Base-by-base conservation (phyloP, 192 early-diverging fungal species). In the Chytriomyces sp. region DNA sequence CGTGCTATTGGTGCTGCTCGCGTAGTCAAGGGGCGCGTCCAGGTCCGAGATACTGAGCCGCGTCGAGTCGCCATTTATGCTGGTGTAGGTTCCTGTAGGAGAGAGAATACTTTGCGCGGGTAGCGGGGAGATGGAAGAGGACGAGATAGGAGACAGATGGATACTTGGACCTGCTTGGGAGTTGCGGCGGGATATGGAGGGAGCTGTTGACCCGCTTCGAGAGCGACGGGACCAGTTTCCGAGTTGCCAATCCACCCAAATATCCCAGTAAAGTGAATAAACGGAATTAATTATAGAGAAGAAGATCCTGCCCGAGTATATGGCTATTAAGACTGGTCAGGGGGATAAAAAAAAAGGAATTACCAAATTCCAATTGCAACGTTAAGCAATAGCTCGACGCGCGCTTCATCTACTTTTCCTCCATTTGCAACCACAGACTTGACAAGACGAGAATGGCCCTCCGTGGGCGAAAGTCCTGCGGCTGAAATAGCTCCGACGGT, bases 191-290 rank as follows among this genome's bases (percentile, higher is more conserved):
- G 44, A 14, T n/a, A 14, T n/a, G n/a, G n/a, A n/a, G n/a, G n/a
- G n/a, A n/a, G n/a, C n/a, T n/a, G 0, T 49, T 49, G 44, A 49
- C 14, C 44, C 44, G 44, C 14, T 32, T 59, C 28, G 26, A n/a
- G n/a, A n/a, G n/a, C n/a, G n/a, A n/a, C 77, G 76, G 64, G 69
- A 52, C 56, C 52, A 56, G 65, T 83, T 66, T 58, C 82, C 77
- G 37, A 98, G 72, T 33, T 89, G 85, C 95, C 95, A 98, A 78
- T 97, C 96, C 75, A 94, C 89, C 19, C 84, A 86, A 32, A 98
- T 84, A 82, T 98, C 96, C 98, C 96, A 99, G 78, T 95, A 96
- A 44, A 95, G 89, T 4, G 93, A 95, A 79, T 92, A 98, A 17
- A 94, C 81, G 34, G 96, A 94, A 80, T 98, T 97, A 61, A 97